phyloP scores from a whole-genome alignment of 805 yeast genomes.

The Candida ponderosae region DNA sequence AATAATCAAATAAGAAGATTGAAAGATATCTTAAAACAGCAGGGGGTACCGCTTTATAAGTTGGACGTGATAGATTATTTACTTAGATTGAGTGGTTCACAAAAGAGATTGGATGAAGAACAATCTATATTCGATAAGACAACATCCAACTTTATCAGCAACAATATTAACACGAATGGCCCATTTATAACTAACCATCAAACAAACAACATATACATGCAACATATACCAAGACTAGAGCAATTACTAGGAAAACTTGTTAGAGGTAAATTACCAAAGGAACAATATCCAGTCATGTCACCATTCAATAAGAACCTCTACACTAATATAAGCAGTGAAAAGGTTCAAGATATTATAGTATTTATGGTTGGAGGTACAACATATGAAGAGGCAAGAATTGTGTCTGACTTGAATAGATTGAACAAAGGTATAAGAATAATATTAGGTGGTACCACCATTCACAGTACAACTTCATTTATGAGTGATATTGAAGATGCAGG shows the following conservation, averaged over 20 bases:
- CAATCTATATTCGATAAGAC: constrained; percentile 21
- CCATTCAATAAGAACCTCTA: constrained; percentile 17
- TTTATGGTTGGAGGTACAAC: constrained; percentile 86
- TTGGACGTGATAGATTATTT: constrained; percentile 28
- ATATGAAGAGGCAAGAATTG: constrained; percentile 82
- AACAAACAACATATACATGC: constrained; percentile 77
- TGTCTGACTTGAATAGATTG: constrained; percentile 59
- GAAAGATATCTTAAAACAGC: constrained; percentile 28
- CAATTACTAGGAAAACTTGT: constrained; percentile 24
- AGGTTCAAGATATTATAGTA: constrained; percentile 59
- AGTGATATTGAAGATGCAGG: constrained; percentile 28
- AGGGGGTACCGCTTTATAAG: constrained; percentile 21
- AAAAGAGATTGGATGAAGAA: constrained; percentile 32
- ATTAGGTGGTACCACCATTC: constrained; percentile 72
- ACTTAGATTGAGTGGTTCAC: constrained; percentile 34
- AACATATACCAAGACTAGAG: constrained; percentile 73
- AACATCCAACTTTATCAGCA: constrained; percentile 12
- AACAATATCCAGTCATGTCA: constrained; percentile 37
- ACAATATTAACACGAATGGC: constrained; percentile 23
- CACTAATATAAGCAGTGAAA: constrained; percentile 19
- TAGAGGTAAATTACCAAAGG: constrained; percentile 25
- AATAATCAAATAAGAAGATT: constrained; percentile 34
- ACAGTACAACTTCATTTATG: constrained; percentile 33
- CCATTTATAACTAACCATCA: constrained; percentile 30
- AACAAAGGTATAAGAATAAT: constrained; percentile 53